These are phyloP conservation scores for Fusarium keratoplasticum DNA, from an alignment of 2,329 filamentous ascomycete species.

Conservation along the genomic window DNA sequence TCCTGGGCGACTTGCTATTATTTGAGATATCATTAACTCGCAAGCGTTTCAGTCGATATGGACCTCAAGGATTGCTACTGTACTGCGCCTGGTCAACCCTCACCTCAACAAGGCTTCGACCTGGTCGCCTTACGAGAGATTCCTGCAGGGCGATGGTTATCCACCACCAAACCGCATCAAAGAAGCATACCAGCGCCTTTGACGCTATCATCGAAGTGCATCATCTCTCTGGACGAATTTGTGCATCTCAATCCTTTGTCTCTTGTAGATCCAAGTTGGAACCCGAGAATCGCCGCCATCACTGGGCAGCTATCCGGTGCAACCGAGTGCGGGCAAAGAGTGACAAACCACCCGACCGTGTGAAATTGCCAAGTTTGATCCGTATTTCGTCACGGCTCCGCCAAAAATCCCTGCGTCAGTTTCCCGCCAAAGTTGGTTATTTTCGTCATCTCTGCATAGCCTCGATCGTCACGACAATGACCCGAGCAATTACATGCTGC, in stretches of 20 bases:
- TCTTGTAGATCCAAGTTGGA: constrained; percentile 1
- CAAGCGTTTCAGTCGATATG: constrained; percentile 3
- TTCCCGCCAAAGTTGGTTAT: background rate
- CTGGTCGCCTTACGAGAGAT: background rate
- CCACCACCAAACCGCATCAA: background rate
- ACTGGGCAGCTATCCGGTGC: constrained; percentile 6
- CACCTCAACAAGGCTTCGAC: background rate
- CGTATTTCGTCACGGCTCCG: constrained; percentile 26
- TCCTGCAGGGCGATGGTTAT: background rate
- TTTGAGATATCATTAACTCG: background rate
- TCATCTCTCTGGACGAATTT: background rate
- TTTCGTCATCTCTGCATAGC: constrained; percentile 21
- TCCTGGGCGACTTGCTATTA: background rate
- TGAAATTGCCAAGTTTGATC: constrained; percentile 7
- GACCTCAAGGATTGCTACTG: background rate
- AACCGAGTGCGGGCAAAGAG: constrained; percentile 18
- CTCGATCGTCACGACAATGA: constrained; percentile 12
- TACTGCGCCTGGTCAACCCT: background rate
- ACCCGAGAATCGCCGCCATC: constrained; percentile 6
- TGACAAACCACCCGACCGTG: constrained; percentile 4
- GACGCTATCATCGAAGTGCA: background rate
- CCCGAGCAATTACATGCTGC: background rate
- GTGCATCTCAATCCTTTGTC: background rate
- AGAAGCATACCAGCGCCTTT: background rate
- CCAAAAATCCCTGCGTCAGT: constrained; percentile 9